A percentile compares a stretch with the other conserved stretches of the same genome.
Conservation (phyloP, 2,329 filamentous ascomycete genomes). For the Parasarocladium wereldwijsianum region DNA sequence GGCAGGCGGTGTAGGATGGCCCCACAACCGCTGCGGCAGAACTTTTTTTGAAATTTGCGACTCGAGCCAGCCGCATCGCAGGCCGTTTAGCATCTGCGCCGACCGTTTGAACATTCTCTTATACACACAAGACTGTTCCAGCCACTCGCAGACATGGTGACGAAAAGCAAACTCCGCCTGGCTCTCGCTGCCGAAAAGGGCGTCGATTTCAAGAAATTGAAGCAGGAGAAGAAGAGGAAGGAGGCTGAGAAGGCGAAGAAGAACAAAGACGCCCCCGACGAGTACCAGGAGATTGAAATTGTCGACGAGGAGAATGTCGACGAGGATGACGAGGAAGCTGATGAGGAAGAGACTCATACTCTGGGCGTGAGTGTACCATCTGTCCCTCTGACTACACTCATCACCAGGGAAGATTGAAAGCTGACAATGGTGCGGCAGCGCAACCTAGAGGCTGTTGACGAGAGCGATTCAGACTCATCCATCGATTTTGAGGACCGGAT, state of each 20-base stretch:
- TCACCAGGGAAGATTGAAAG: too few species aligned
- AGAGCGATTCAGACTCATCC: conserved; percentile 55
- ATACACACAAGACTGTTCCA: too few species aligned
- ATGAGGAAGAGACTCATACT: conserved; percentile 9
- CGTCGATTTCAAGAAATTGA: conserved; percentile 35
- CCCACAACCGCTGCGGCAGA: neutral
- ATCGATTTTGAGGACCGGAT: conserved; percentile 65
- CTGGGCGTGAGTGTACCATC: neutral
- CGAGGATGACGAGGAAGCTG: conserved; percentile 20
- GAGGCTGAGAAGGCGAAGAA: conserved; percentile 24
- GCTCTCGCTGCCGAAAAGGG: conserved; percentile 41
- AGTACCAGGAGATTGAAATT: neutral
- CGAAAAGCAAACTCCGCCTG: conserved; percentile 35
- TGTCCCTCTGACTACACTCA: neutral
- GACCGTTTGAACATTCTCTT: too few species aligned
- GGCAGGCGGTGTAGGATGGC: conserved; percentile 2
- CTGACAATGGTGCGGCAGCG: conserved; percentile 17
- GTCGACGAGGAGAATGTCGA: conserved; percentile 10
- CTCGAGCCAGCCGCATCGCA: neutral
- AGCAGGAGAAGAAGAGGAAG: conserved; percentile 33
- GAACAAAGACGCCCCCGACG: conserved; percentile 7
- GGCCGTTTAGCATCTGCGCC: neutral
- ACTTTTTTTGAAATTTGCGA: conserved; percentile 5
- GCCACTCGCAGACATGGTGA: conserved; percentile 19
- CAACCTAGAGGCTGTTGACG: conserved; percentile 41